phyloP scores from a whole-genome alignment of 129 eudicot species.

The Ambrosia artemisiifolia region DNA sequence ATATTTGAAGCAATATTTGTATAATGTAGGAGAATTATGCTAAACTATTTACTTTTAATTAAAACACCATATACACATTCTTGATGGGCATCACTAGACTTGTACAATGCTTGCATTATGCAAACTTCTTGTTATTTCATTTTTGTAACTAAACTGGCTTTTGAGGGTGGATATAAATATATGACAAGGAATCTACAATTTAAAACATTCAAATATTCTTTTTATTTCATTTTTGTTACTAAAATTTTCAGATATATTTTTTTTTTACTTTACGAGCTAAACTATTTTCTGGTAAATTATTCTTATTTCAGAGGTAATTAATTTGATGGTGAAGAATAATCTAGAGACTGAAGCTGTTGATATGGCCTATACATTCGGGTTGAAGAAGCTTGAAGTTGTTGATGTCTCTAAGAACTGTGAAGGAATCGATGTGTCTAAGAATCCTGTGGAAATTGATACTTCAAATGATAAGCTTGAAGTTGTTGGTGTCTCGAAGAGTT shows the following conservation, averaged over 20 bases:
- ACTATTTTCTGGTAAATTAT: not conserved
- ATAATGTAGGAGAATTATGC: too few species aligned
- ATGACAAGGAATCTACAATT: not conserved
- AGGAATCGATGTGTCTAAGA: not conserved
- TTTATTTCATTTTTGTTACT: too few species aligned
- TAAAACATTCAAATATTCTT: not conserved
- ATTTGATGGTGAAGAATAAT: slow-evolving; percentile 46
- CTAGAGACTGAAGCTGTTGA: slow-evolving; percentile 68
- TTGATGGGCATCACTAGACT: not conserved
- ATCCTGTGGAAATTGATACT: not conserved
- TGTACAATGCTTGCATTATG: not conserved
- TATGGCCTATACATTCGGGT: slow-evolving; percentile 50
- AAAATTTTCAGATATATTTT: too few species aligned
- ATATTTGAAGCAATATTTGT: slow-evolving; percentile 16
- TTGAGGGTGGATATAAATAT: not conserved
- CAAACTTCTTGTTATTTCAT: not conserved
- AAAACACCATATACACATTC: too few species aligned
- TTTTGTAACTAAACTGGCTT: not conserved
- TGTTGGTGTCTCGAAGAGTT: not conserved
- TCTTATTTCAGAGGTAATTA: slow-evolving; percentile 50
- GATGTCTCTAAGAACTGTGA: not conserved
- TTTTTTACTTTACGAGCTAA: not conserved
- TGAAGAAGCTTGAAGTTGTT: not conserved
- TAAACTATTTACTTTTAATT: too few species aligned
- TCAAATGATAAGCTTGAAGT: too few species aligned